Evolutionary conservation across 2,329 filamentous ascomycete species (phyloP).

Genomic region (Claviceps pusilla): DNA sequence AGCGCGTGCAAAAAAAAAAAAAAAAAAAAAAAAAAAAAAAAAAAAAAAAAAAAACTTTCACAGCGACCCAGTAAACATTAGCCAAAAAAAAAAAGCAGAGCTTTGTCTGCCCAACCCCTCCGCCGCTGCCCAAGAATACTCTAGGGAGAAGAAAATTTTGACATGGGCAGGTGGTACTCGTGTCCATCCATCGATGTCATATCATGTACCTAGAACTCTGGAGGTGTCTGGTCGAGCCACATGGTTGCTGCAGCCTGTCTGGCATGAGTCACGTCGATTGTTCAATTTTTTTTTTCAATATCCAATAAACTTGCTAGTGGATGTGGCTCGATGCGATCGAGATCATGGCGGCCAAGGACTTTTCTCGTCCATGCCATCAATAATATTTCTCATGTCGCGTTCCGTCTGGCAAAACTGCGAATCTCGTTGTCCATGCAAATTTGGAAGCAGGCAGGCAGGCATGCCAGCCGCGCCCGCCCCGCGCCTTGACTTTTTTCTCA

Average conservation of each 20-base stretch:
- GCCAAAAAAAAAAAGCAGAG: constrained; percentile 4
- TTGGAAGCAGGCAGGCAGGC: too few species aligned
- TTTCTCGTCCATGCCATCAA: too few species aligned
- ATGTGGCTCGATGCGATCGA: neutral
- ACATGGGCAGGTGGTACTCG: neutral
- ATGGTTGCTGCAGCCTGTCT: too few species aligned
- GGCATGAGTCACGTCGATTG: neutral
- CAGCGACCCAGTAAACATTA: constrained; percentile 6
- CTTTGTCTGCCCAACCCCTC: constrained; percentile 14
- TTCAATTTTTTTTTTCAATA: neutral
- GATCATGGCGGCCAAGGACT: neutral
- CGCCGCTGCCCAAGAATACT: constrained; percentile 11
- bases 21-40: constrained; percentile 19
- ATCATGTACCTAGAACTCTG: neutral
- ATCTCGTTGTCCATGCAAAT: neutral
- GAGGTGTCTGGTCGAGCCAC: too few species aligned
- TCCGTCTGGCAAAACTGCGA: neutral
- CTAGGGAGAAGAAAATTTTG: neutral
- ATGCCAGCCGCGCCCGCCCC: neutral
- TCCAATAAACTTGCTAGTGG: neutral
- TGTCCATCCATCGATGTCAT: neutral
- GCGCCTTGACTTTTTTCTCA: constrained; percentile 1
- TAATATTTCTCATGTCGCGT: too few species aligned
- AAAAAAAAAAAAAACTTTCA: constrained; percentile 17
- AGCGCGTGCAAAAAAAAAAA: constrained; percentile 12